Base-by-base conservation (phyloP, 2,329 filamentous ascomycete genomes). In the Phaeosphaeria sp. region DNA sequence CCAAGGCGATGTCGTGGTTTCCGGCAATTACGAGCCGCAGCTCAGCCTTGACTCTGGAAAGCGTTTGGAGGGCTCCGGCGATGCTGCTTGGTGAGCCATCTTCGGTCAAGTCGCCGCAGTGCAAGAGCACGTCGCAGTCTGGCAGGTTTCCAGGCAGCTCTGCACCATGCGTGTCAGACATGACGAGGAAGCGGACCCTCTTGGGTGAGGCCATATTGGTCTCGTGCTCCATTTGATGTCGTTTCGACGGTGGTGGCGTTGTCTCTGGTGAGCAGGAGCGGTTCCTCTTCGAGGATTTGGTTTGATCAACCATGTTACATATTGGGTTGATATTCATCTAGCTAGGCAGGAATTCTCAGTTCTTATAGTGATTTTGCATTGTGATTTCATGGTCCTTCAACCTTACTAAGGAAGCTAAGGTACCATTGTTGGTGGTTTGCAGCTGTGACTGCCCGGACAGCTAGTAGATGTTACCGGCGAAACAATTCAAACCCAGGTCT, bases 21-120 rank as follows among this genome's bases (percentile, higher is more conserved):
- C 86, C 86, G 0, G 86, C 82, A 51, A 89, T 87, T 43, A 87
- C 81, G 21, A 89, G 76, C 64, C 86, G 88, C 3, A 88, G 71
- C 27, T 83, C 81, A 1, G 85, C 85, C 9, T 82, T 69, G 33
- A 84, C 78, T 1, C 71, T 65, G 13, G 74, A 72, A 18, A 87
- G 73, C 60, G 81, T 76, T n/a, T 77, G 63, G 18, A 86, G 64
- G 3, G 81, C 80, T 13, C 63, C 53, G 13, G 76, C 60, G 59
- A 85, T 82, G 64, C 86, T 81, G n/a, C 66, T 49, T 2, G 77
- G 60, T 3, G 75, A 74, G 3, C 84, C 83, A 43, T 79, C 75
- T 64, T 80, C 80, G 5, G 85, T 87, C 15, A 87, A 69, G 68
- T 87, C 85, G 53, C 86, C 85, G 53, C 82, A 82, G 66, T 87